Percentiles rank a stretch among this genome's conserved stretches.
Evolutionary conservation across 2,329 filamentous ascomycete genomes (phyloP).

Genomic region (Dactylonectria estremocensis): DNA sequence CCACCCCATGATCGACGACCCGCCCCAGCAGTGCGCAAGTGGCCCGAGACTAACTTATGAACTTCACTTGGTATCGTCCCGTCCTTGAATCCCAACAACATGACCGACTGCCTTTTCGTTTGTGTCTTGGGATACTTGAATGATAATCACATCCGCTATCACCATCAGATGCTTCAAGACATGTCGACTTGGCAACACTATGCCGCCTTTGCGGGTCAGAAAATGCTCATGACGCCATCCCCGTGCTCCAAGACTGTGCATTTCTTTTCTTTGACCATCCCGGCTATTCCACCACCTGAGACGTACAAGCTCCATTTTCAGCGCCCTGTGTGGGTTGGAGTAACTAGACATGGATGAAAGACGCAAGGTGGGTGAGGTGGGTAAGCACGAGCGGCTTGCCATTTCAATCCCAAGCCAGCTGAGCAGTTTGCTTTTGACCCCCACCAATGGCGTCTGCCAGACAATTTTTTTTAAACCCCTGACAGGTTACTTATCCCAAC

Average conservation of each 20-base stretch:
- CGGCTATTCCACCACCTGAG: conserved; percentile 37
- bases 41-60: not conserved
- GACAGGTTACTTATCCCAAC: not conserved
- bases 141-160: not conserved
- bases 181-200: conserved; percentile 6
- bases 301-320: conserved; percentile 22
- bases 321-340: conserved; percentile 17
- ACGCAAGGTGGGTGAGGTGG: conserved; percentile 5
- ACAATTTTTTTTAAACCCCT: conserved; percentile 18
- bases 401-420: conserved; percentile 23
- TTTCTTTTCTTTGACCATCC: conserved; percentile 6
- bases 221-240: not conserved
- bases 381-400: conserved; percentile 1
- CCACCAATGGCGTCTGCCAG: conserved; percentile 30
- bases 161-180: conserved; percentile 15
- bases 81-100: not conserved
- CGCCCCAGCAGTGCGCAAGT: not conserved
- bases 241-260: not conserved
- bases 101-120: not conserved
- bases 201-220: conserved; percentile 19
- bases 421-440: conserved; percentile 35
- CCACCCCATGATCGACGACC: conserved; percentile 20
- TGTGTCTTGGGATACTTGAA: not conserved
- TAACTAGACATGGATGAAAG: conserved; percentile 12
- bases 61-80: not conserved